Evolutionary conservation across 305 asterid species (phyloP).

Genomic region (Rubia tinctorum): DNA sequence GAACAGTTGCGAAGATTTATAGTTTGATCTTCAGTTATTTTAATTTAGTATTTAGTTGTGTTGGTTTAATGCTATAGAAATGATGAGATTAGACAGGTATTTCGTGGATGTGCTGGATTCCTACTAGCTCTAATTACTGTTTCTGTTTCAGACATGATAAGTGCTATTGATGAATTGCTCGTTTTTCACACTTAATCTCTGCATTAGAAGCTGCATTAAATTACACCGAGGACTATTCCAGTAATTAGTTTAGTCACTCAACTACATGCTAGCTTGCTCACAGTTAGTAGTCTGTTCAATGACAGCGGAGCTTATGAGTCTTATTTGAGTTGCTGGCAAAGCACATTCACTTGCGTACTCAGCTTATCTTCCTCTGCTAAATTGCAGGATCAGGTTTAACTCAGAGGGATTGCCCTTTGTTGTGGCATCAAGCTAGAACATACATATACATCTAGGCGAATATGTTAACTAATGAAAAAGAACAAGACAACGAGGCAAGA

Average conservation of each 20-base stretch:
- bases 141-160: not conserved
- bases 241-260: not conserved
- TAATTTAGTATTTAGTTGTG: not conserved
- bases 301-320: not conserved
- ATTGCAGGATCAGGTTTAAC: not conserved
- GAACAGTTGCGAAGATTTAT: not conserved
- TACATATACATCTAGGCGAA: slow-evolving; percentile 25
- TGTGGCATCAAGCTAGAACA: slow-evolving; percentile 8
- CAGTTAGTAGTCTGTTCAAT: not conserved
- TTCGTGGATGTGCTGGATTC: not conserved
- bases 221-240: not conserved
- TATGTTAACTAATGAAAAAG: slow-evolving; percentile 31
- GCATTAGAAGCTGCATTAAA: not conserved
- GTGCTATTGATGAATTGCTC: no score
- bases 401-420: slow-evolving; percentile 17
- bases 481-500: slow-evolving; percentile 42
- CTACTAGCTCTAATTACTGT: not conserved
- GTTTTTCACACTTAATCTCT: not conserved
- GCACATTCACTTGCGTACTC: not conserved
- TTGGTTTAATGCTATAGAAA: not conserved
- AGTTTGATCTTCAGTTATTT: not conserved
- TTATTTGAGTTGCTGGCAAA: not conserved
- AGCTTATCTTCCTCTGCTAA: not conserved
- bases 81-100: not conserved
- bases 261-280: not conserved